Evolutionary conservation across 192 early-diverging fungal species (phyloP), one percentile per base, ranked within the genome.

Genomic region (Coemansia erecta): DNA sequence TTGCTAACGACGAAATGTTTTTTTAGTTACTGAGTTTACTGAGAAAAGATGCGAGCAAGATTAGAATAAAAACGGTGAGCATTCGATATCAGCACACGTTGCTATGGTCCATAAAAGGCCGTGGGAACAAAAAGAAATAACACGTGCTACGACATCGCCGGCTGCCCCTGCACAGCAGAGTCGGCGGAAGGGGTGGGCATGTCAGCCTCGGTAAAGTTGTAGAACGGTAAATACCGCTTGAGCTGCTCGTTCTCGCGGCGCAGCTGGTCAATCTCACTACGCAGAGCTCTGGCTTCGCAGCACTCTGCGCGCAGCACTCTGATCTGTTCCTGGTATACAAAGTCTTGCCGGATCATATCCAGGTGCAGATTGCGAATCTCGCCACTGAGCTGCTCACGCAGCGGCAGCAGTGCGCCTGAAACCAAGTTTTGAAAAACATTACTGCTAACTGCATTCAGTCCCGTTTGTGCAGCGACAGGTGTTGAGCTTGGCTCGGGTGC

Each of bases 311-410:
- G 68, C 58, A 78, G 61, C 18, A 56, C 47, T 24, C 33, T 48
- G 22, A 78, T 51, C 58, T 72, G 75, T 41, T 78, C 69, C 49
- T 78, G 70, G 42, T 71, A 64, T 13, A 78, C 62, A 59, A 72
- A 72, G 33, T 64, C 56, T 14, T 72, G 70, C 28, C 75, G 64
- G 23, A 78, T 68, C 54, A 78, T 68, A 22, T 78, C 75, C 10
- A 78, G 66, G 41, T 78, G 75, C 48, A 78, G 49, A 50, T 78
- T 78, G 46, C 68, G 70, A 37, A 78, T 72, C 41, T 78, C 69
- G 58, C 63, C 66, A 39, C 75, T 61, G 15, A 78, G 35, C 35
- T 78, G 70, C 33, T 78, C 69, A 24, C 75, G 59, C 14, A 78
- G 51, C 2, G 75, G 75, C 11, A 58, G 51, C n/a, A 78, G 65